Evolutionary conservation across 2,329 filamentous ascomycete genomes (phyloP).

Genomic region (Fonsecaea multimorphosa): DNA sequence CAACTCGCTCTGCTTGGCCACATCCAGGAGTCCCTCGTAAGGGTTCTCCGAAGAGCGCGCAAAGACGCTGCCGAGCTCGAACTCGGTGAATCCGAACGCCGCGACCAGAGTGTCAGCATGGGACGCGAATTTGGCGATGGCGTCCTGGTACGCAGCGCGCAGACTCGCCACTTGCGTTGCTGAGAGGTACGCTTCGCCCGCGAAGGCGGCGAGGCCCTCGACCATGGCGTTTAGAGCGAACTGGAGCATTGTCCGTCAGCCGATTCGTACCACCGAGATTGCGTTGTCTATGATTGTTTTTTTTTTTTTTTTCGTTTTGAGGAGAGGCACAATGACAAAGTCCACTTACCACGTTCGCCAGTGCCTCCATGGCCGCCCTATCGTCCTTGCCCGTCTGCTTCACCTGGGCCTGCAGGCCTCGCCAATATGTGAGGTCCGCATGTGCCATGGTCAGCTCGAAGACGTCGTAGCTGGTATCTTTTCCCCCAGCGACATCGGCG

Average conservation of each 20-base stretch:
- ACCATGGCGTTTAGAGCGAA: slow-evolving; percentile 35
- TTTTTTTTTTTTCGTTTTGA: no score
- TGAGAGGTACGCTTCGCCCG: slow-evolving; percentile 25
- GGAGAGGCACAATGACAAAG: neutral
- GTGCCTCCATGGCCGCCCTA: slow-evolving; percentile 20
- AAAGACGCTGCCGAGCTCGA: slow-evolving; percentile 39
- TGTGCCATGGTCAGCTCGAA: slow-evolving; percentile 40
- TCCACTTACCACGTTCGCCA: slow-evolving; percentile 36
- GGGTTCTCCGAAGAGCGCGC: slow-evolving; percentile 35
- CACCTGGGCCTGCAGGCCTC: slow-evolving; percentile 34
- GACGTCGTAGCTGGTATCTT: slow-evolving; percentile 38
- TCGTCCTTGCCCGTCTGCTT: slow-evolving; percentile 11
- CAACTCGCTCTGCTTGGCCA: slow-evolving; percentile 38
- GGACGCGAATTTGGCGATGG: slow-evolving; percentile 31
- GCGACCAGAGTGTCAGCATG: slow-evolving; percentile 34
- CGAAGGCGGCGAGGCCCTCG: slow-evolving; percentile 29
- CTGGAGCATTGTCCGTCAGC: slow-evolving; percentile 12
- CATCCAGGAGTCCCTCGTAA: slow-evolving; percentile 38
- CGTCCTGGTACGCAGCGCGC: slow-evolving; percentile 28
- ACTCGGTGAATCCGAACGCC: slow-evolving; percentile 39
- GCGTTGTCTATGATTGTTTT: no score
- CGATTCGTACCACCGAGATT: neutral
- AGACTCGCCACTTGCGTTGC: slow-evolving; percentile 20
- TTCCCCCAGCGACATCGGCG: slow-evolving; percentile 31
- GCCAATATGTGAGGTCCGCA: slow-evolving; percentile 39